These are phyloP conservation scores for Alternaria metachromatica DNA, from an alignment of 2,329 filamentous ascomycete genomes.

Conservation along the genomic window DNA sequence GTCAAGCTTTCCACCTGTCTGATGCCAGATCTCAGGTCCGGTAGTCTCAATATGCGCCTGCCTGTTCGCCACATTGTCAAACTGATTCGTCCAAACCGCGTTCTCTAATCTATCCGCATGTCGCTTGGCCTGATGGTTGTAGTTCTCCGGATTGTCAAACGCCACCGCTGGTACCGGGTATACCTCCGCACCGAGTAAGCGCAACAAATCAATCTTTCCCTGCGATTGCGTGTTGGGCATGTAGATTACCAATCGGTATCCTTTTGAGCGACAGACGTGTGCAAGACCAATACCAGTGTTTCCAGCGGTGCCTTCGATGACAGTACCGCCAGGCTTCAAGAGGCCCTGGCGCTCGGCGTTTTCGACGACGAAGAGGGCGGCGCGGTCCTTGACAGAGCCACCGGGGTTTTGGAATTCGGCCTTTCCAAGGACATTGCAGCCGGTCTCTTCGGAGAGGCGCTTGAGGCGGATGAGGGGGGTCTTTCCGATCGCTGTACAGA, in stretches of 20 bases:
- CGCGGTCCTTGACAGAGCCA: conserved; percentile 94
- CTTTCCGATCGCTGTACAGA: conserved; percentile 83
- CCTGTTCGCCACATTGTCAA: conserved; percentile 94
- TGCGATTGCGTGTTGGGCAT: conserved; percentile 99
- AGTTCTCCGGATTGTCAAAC: conserved; percentile 94
- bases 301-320: conserved; percentile 95
- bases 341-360: conserved; percentile 90
- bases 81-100: conserved; percentile 98
- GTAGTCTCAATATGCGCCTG: conserved; percentile 96
- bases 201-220: conserved; percentile 93
- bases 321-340: conserved; percentile 84
- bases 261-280: conserved; percentile 90
- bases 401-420: conserved; percentile 99
- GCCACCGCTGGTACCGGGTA: conserved; percentile 95
- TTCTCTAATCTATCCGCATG: conserved; percentile 88
- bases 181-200: conserved; percentile 91
- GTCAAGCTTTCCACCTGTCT: conserved; percentile 84
- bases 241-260: conserved; percentile 97
- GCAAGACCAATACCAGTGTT: conserved; percentile 98
- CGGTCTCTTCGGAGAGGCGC: conserved; percentile 84
- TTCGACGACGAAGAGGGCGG: conserved; percentile 90
- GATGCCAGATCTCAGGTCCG: conserved; percentile 94
- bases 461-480: conserved; percentile 93
- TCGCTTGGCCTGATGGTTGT: conserved; percentile 92
- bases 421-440: conserved; percentile 93